These are phyloP conservation scores for Diplodia corticola DNA, from an alignment of 2,329 filamentous ascomycete species.

Conservation along the genomic window DNA sequence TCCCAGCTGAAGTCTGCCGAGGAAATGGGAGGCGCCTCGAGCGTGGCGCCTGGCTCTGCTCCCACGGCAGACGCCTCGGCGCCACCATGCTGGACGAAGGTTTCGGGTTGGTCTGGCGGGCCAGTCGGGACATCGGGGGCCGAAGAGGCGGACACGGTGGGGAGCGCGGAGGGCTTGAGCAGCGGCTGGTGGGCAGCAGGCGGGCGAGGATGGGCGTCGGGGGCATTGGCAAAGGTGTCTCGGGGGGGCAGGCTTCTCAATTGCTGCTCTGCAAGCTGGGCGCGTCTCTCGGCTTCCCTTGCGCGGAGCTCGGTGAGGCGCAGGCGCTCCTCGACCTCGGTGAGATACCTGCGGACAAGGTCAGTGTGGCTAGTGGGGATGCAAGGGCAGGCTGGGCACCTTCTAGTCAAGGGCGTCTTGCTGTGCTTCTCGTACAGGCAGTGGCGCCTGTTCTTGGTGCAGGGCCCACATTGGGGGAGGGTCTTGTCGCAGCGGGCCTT, in stretches of 20 bases:
- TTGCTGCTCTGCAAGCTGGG: conserved; percentile 27
- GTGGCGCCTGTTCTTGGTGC: conserved; percentile 47
- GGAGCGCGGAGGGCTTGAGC: too few relatives aligned
- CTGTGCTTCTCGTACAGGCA: conserved; percentile 53
- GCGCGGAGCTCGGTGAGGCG: conserved; percentile 31
- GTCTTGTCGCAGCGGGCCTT: conserved; percentile 12
- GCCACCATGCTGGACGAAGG: not conserved
- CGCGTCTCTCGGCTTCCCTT: conserved; percentile 28
- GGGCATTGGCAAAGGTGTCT: not conserved
- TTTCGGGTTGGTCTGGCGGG: not conserved
- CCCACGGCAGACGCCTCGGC: not conserved
- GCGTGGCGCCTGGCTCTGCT: conserved; percentile 11
- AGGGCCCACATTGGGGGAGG: conserved; percentile 28
- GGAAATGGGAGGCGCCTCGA: conserved; percentile 30
- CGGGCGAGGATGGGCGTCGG: not conserved
- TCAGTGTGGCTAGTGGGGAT: not conserved
- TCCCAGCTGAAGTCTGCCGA: conserved; percentile 34
- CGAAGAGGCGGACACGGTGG: not conserved
- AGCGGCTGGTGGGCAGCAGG: not conserved
- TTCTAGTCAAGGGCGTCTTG: conserved; percentile 52
- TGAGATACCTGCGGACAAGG: conserved; percentile 31
- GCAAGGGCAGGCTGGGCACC: conserved; percentile 30
- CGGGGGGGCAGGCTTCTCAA: conserved; percentile 22
- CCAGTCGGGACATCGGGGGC: not conserved
- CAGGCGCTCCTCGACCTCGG: conserved; percentile 47